Percentiles rank a stretch among this genome's conserved stretches.
Conservation (phyloP, 768 basidiomycete species). For the Pluteus cervinus region DNA sequence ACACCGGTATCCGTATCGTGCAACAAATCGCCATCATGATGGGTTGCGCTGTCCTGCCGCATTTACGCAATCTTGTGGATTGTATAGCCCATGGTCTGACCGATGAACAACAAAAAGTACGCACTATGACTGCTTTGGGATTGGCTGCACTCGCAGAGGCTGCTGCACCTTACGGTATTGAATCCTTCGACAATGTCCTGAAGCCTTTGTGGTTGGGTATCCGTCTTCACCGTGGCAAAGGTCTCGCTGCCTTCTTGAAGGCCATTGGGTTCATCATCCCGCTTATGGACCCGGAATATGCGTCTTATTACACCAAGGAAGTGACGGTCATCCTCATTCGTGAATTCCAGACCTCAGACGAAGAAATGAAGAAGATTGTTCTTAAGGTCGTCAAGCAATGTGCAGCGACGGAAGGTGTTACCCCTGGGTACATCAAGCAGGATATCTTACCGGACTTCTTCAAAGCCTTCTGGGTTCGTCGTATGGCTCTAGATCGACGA, state of each 20-base stretch:
- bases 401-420: conserved; percentile 97
- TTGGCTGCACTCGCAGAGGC: conserved; percentile 95
- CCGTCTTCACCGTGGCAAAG: conserved; percentile 91
- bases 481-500: conserved; percentile 94
- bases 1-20: conserved; percentile 98
- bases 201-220: conserved; percentile 94
- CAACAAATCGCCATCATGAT: conserved; percentile 99
- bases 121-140: conserved; percentile 91
- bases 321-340: conserved; percentile 95
- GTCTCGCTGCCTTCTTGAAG: conserved; percentile 91
- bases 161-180: conserved; percentile 97
- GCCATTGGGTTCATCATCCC: conserved; percentile 99
- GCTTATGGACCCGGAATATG: conserved; percentile 99
- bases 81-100: conserved; percentile 91
- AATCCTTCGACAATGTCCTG: conserved; percentile 96
- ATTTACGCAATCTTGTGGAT: conserved; percentile 93
- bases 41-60: conserved; percentile 97
- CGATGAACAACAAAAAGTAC: conserved; percentile 94
- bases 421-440: conserved; percentile 91
- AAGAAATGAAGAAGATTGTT: conserved; percentile 99
- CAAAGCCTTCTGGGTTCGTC: conserved; percentile 97
- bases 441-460: conserved; percentile 99
- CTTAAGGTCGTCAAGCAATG: conserved; percentile 99
- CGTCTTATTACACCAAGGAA: conserved; percentile 98
- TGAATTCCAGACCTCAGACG: conserved; percentile 98